phyloP scores from a whole-genome alignment of 1,139 yeast species.

The Yamadazyma spencermartinsiae region DNA sequence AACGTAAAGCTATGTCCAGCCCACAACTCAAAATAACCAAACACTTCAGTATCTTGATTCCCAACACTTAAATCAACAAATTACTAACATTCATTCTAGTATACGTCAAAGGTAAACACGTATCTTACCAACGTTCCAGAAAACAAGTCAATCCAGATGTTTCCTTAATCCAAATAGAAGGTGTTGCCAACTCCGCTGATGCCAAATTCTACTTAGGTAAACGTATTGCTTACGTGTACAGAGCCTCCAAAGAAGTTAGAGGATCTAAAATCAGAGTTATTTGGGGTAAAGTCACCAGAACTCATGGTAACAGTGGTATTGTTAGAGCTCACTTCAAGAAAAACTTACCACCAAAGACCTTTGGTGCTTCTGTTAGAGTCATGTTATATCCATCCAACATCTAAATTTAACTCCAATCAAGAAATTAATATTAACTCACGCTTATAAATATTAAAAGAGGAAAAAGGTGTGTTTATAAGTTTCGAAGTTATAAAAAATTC shows the following conservation, averaged over 20 bases:
- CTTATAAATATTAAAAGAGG: constrained; percentile 17
- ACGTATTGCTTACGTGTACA: constrained; percentile 99
- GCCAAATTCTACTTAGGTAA: constrained; percentile 99
- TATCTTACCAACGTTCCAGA: constrained; percentile 99
- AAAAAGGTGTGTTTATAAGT: constrained; percentile 13
- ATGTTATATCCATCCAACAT: constrained; percentile 99
- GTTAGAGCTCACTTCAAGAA: constrained; percentile 99
- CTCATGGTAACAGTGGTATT: constrained; percentile 98
- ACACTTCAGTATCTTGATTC: neutral
- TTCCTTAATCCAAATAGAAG: constrained; percentile 95
- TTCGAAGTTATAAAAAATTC: constrained; percentile 8
- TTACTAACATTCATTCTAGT: constrained; percentile 59
- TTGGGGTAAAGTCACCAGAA: constrained; percentile 98
- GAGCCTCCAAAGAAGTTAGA: constrained; percentile 96
- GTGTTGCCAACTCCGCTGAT: constrained; percentile 86
- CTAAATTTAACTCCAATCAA: constrained; percentile 45
- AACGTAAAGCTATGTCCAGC: no score
- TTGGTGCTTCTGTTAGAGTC: constrained; percentile 99
- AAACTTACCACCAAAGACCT: constrained; percentile 99
- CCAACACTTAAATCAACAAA: neutral
- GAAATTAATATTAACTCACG: constrained; percentile 12
- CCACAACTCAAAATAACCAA: no score
- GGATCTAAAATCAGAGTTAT: constrained; percentile 99
- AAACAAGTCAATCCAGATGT: constrained; percentile 97
- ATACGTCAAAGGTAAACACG: constrained; percentile 99